A percentile compares a stretch with the other conserved stretches of the same genome.
phyloP scores from a whole-genome alignment of 352 stramenopile species.

The Phytophthora chlamydospora region DNA sequence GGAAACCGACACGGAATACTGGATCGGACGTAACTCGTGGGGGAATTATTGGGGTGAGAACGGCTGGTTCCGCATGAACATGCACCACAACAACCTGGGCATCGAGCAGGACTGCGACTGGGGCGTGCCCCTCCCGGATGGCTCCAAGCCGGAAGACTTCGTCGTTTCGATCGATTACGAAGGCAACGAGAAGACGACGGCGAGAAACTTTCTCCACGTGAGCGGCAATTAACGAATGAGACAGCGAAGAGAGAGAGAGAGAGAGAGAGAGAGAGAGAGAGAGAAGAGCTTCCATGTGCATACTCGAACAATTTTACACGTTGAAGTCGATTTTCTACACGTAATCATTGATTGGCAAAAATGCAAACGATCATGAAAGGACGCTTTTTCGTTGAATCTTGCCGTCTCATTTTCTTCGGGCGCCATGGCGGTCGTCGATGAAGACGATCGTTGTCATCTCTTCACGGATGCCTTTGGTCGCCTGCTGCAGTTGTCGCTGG shows the following conservation, averaged over 20 bases:
- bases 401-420: background rate
- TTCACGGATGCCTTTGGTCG: conserved; percentile 74
- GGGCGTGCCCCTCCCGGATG: conserved; percentile 84
- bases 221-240: conserved; percentile 4
- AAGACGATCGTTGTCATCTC: conserved; percentile 57
- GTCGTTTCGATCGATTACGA: conserved; percentile 39
- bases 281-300: conserved; percentile 7
- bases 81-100: conserved; percentile 90
- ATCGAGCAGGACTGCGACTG: conserved; percentile 91
- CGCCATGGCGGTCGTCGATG: conserved; percentile 15
- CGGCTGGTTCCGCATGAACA: conserved; percentile 92
- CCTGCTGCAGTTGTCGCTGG: conserved; percentile 64
- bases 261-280: background rate
- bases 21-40: conserved; percentile 93
- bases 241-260: background rate
- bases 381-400: conserved; percentile 18
- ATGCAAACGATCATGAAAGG: conserved; percentile 25
- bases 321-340: conserved; percentile 6
- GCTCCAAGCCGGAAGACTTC: conserved; percentile 67
- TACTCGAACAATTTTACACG: conserved; percentile 5
- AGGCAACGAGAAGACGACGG: conserved; percentile 21
- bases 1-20: conserved; percentile 90
- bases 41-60: conserved; percentile 93
- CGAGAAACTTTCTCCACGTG: conserved; percentile 27
- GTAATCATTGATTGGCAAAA: conserved; percentile 9